Base-by-base conservation (phyloP, 495 filamentous ascomycete species). In the Cercophora scortea region DNA sequence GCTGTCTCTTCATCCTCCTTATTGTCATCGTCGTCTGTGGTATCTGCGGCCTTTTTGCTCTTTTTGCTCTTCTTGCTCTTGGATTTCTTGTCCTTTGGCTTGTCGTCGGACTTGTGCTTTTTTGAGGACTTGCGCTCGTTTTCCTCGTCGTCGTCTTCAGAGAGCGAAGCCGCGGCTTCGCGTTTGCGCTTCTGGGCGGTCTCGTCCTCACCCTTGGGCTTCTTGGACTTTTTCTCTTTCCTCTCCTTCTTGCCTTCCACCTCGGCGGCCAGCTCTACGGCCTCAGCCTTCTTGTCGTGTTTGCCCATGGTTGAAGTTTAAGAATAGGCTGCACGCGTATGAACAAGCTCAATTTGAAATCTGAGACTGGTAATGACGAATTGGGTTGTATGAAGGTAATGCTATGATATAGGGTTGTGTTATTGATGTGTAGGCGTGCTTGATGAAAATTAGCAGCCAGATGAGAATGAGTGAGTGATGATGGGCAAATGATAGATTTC, bases 151-250 rank as follows among this genome's bases (percentile, higher is more conserved):
- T 47, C 35, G 32, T 38, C 39, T 32, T 2, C 48, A 42, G 35
- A 10, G 16, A 32, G 10, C 11, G 15, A 17, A 15, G 35, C 13
- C 17, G 15, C 58, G 6, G 7, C 25, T 33, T 48, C 42, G 13
- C 46, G 44, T 42, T 51, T 55, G 42, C 39, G 53, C 34, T 55
- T 55, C 48, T 52, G 8, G 12, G 18, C 34, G 0, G 40, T 11
- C 15, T 49, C n/a, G n/a, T n/a, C 25, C 11, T 44, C 42, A 15
- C 8, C n/a, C 52, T 58, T 60, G 25, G 19, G 8, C 42, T 61
- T 60, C 49, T 62, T 58, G 7, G 53, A 43, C 41, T 63, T 59
- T 17, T 62, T 59, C 64, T 52, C 64, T 54, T 35, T 54, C 55
- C 47, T 52, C 44, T 55, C 53, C 38, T 43, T 33, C 40, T 42